Base-by-base conservation (phyloP, 495 filamentous ascomycete genomes). In the Friedmanniomyces endolithicus region DNA sequence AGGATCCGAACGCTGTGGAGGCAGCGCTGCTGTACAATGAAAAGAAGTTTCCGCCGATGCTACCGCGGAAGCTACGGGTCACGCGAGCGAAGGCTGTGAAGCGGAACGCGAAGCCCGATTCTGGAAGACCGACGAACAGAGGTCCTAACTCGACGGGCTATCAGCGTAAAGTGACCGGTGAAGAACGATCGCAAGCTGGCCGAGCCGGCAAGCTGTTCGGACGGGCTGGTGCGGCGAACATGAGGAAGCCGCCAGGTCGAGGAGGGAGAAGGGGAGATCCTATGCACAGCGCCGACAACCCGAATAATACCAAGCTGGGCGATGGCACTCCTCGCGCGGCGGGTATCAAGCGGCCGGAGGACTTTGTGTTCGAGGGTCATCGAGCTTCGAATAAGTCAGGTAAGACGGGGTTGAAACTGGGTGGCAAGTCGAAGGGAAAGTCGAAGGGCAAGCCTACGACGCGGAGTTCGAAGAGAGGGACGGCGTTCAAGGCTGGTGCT, bases 11-110 rank as follows among this genome's bases (percentile, higher is more conserved):
- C 65, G 73, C 81, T 17, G 90, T 97, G 24, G 94, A 99, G 65
- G 79, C 84, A 31, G 90, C 94, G 1, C 74, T 99, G 9, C 74
- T 92, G 29, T 77, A 87, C 56, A 78, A 94, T 58, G 90, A 80
- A 31, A 94, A 96, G 76, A 90, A 86, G 57, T 96, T 89, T 68
- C 88, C 88, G 9, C 90, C 90, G 0, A 81, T 95, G 75, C 77
- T 96, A 12, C 92, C 94, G 31, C 81, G 94, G 8, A 83, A 84
- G 55, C 74, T 99, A 11, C 83, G 94, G 33, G 90, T 99, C 48
- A 80, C 76, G 4, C 82, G 90, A 12, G 92, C 90, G 50, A 89
- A 87, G 63, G 82, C 83, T 46, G 71, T 83, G 37, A 79, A 81
- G 59, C 85, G 88, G 65, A 92, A 83, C 31, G 61, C 54, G 12